Conservation (phyloP, 2,329 filamentous ascomycete genomes). For the Grosmannia serpens region DNA sequence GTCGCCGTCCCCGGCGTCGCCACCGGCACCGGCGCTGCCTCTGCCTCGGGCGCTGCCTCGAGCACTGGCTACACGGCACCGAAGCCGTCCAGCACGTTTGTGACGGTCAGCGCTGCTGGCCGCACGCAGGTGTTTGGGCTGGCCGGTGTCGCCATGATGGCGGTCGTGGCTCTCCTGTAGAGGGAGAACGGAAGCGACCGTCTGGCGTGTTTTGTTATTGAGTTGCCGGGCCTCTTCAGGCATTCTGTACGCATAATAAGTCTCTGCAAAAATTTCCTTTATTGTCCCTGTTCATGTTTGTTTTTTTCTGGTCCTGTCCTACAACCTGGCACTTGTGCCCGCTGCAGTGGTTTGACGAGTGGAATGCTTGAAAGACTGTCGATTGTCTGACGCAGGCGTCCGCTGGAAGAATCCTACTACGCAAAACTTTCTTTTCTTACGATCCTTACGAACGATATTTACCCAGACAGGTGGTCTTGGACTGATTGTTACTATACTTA, state of each 20-base stretch:
- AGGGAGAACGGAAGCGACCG: not conserved
- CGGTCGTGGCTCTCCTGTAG: constrained; percentile 36
- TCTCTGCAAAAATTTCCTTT: not conserved
- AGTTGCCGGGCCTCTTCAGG: not conserved
- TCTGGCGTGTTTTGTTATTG: not conserved
- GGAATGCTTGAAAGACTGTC: not conserved
- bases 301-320: not conserved
- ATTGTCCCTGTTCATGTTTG: constrained; percentile 5
- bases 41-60: constrained; percentile 11
- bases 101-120: constrained; percentile 26
- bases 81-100: constrained; percentile 20
- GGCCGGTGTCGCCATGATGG: constrained; percentile 31
- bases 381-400: not conserved
- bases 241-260: not conserved
- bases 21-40: constrained; percentile 1
- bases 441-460: constrained; percentile 38
- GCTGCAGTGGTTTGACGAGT: not conserved
- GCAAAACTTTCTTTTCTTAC: constrained; percentile 32
- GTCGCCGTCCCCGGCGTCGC: constrained; percentile 16
- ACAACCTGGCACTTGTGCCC: not conserved
- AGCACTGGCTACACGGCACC: constrained; percentile 20
- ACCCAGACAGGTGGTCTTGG: constrained; percentile 14
- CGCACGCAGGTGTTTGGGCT: constrained; percentile 27
- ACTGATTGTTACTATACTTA: constrained; percentile 2
- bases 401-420: not conserved